phyloP scores from a whole-genome alignment of 352 stramenopile species.

The Globisporangium nagaii region DNA sequence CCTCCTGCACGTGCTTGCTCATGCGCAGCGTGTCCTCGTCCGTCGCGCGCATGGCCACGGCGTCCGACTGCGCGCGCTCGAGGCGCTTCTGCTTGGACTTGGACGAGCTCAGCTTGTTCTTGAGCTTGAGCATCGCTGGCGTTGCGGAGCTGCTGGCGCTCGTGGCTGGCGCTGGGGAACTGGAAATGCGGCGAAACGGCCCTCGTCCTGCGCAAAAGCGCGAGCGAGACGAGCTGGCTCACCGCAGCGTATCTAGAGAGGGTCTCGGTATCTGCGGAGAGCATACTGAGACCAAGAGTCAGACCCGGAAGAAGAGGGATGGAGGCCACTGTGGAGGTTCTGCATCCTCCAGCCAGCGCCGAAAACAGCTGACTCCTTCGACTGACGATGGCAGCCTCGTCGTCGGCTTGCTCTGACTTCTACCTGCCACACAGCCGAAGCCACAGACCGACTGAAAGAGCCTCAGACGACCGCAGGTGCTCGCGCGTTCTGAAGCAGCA shows the following conservation, averaged over 20 bases:
- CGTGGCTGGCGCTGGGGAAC: neutral
- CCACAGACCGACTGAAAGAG: neutral
- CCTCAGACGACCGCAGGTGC: neutral
- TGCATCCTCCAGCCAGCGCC: no score
- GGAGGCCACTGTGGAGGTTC: no score
- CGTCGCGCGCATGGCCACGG: conserved; percentile 11
- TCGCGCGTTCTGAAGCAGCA: neutral
- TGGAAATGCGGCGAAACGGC: no score
- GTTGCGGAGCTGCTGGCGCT: neutral
- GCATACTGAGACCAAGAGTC: neutral
- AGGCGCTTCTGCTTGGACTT: conserved; percentile 32
- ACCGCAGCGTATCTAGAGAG: neutral
- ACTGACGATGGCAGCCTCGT: neutral
- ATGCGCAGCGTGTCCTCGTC: conserved; percentile 39
- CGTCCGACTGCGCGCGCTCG: conserved; percentile 21
- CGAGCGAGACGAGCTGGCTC: neutral
- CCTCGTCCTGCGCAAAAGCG: no score
- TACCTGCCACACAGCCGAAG: neutral
- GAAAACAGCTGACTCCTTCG: no score
- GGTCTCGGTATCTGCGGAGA: neutral
- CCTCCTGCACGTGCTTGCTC: conserved; percentile 35
- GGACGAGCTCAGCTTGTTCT: conserved; percentile 48
- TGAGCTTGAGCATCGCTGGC: conserved; percentile 56
- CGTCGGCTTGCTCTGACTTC: neutral
- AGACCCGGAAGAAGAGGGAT: no score